These are phyloP conservation scores for Dissophora globulifera DNA, from an alignment of 192 early-diverging fungal species.

Conservation along the genomic window DNA sequence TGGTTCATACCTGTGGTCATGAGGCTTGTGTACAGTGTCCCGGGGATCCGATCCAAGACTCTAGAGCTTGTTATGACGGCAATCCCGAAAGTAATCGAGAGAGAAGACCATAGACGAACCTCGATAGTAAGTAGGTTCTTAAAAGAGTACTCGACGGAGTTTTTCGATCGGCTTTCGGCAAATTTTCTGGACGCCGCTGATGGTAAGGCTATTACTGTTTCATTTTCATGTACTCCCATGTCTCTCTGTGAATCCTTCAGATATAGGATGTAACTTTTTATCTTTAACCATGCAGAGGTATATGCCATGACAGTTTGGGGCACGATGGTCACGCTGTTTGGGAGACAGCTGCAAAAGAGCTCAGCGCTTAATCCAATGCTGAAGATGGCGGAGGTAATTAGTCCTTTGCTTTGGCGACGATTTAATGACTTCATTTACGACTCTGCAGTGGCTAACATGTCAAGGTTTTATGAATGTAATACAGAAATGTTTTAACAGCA, in stretches of 20 bases:
- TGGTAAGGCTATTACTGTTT: constrained; percentile 3
- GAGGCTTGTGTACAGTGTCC: constrained; percentile 11
- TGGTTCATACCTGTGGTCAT: constrained; percentile 22
- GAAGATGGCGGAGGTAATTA: constrained; percentile 38
- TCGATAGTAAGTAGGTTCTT: constrained; percentile 14
- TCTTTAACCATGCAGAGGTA: no score
- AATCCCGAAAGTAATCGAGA: constrained; percentile 29
- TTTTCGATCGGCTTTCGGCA: constrained; percentile 9
- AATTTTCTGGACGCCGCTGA: constrained; percentile 15
- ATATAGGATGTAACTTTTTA: no score
- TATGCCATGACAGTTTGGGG: constrained; percentile 49
- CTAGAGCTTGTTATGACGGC: constrained; percentile 15
- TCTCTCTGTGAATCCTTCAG: no score
- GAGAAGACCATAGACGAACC: constrained; percentile 14
- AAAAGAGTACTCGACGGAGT: constrained; percentile 13
- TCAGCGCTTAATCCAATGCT: constrained; percentile 34
- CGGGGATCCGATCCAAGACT: constrained; percentile 31
- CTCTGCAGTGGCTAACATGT: background rate
- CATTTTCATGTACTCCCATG: no score
- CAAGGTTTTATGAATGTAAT: background rate
- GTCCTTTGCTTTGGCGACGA: background rate
- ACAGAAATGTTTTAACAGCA: constrained; percentile 36
- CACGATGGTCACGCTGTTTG: constrained; percentile 21
- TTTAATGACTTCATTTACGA: no score
- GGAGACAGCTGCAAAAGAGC: constrained; percentile 25